A percentile compares a stretch with the other conserved stretches of the same genome.
Conservation (phyloP, 768 basidiomycete species). For the Macrolepiota albuminosa region DNA sequence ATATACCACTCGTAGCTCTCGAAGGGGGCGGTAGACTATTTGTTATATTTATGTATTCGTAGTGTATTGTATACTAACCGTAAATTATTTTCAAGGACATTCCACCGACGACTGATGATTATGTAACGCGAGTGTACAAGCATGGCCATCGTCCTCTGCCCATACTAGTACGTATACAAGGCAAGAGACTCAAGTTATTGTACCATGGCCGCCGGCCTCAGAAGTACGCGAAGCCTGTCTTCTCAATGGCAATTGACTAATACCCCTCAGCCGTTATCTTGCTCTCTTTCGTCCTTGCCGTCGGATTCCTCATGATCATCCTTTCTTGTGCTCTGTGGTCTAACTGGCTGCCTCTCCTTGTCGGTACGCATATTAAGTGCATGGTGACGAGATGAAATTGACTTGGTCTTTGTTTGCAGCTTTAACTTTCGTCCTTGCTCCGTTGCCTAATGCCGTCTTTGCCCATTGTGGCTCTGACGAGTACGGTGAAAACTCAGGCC, state of each 20-base stretch:
- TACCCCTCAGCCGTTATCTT: constrained; percentile 77
- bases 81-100: constrained; percentile 5
- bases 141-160: not conserved
- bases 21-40: constrained; percentile 23
- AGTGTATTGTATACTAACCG: not conserved
- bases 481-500: constrained; percentile 66
- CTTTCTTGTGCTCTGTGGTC: constrained; percentile 93
- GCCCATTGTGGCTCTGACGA: constrained; percentile 91
- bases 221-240: constrained; percentile 43
- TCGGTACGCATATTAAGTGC: constrained; percentile 57
- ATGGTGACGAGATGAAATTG: not conserved
- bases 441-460: constrained; percentile 91
- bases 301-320: constrained; percentile 97
- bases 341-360: constrained; percentile 96
- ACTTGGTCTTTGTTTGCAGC: constrained; percentile 35
- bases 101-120: not conserved
- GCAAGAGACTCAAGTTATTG: not conserved
- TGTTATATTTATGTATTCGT: not conserved
- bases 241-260: not conserved
- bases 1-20: constrained; percentile 28
- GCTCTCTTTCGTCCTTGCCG: constrained; percentile 93
- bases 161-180: not conserved
- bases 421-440: constrained; percentile 90
- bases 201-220: constrained; percentile 62
- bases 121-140: constrained; percentile 3